These are phyloP conservation scores for Penicillium sp. DNA, from an alignment of 2,329 filamentous ascomycete species.

Conservation along the genomic window DNA sequence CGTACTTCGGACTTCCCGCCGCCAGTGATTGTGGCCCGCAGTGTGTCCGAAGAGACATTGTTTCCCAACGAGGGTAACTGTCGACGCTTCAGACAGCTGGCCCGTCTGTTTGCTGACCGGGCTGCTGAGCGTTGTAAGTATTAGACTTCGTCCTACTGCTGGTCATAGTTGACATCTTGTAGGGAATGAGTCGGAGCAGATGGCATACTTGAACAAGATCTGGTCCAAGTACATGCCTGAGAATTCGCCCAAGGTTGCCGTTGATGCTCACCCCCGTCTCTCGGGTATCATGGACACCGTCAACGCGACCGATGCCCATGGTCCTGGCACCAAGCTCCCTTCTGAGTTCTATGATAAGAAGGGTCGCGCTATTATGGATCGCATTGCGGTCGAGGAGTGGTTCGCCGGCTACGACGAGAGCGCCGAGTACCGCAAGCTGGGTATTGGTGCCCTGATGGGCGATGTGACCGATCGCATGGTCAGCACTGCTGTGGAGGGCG, in stretches of 20 bases:
- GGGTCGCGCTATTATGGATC: slow-evolving; percentile 65
- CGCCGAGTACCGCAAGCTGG: slow-evolving; percentile 80
- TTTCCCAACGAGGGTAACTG: slow-evolving; percentile 77
- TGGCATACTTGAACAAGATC: slow-evolving; percentile 75
- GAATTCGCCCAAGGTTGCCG: slow-evolving; percentile 64
- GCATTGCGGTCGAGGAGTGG: slow-evolving; percentile 86
- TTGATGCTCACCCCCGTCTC: slow-evolving; percentile 79
- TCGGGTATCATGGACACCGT: slow-evolving; percentile 93
- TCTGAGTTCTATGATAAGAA: slow-evolving; percentile 81
- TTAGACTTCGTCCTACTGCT: neutral
- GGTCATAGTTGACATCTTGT: slow-evolving; percentile 2
- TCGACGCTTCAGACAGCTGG: slow-evolving; percentile 67
- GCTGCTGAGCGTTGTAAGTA: slow-evolving; percentile 63
- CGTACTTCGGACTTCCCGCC: slow-evolving; percentile 55
- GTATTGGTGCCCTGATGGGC: slow-evolving; percentile 80
- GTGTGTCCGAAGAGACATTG: slow-evolving; percentile 69
- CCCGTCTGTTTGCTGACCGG: slow-evolving; percentile 68
- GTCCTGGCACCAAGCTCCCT: slow-evolving; percentile 73
- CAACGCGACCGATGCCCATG: slow-evolving; percentile 84
- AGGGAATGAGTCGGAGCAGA: slow-evolving; percentile 72
- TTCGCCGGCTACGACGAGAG: slow-evolving; percentile 82
- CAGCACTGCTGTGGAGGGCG: slow-evolving; percentile 61
- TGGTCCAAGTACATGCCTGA: slow-evolving; percentile 85
- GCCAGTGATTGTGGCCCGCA: slow-evolving; percentile 64
- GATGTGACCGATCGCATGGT: slow-evolving; percentile 75